Conservation (phyloP, 1,284 basidiomycete species). For the Boletus semigastroideus region DNA sequence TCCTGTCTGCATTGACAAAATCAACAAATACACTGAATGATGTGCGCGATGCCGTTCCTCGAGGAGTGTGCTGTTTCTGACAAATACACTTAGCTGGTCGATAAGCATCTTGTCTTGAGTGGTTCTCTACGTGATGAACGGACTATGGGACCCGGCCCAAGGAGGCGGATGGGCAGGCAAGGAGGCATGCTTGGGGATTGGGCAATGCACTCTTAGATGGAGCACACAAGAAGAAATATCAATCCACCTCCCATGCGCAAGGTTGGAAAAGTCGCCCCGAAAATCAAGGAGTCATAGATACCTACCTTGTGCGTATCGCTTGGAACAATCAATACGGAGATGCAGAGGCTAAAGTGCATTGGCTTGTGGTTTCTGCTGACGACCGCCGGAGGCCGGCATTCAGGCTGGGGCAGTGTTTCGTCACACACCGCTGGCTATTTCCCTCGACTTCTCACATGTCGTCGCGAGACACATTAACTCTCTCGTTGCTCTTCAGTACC, state of each 20-base stretch:
- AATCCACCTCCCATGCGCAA: neutral
- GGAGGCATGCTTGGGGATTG: conserved; percentile 48
- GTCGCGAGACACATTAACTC: neutral
- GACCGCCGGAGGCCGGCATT: no score
- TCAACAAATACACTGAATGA: conserved; percentile 86
- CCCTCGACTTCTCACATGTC: neutral
- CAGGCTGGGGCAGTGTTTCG: no score
- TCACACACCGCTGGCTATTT: neutral
- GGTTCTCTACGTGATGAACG: conserved; percentile 45
- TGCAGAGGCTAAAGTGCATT: neutral
- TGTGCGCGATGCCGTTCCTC: conserved; percentile 50
- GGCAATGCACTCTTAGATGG: conserved; percentile 35
- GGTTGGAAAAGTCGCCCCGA: neutral
- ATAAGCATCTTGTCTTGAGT: conserved; percentile 62
- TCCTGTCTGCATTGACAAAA: conserved; percentile 86
- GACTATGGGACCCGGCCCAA: conserved; percentile 33
- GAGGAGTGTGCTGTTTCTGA: conserved; percentile 10
- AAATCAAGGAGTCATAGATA: neutral
- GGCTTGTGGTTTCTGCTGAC: neutral
- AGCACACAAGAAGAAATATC: neutral
- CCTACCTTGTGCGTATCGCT: neutral
- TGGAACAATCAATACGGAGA: neutral
- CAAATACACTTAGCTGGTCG: conserved; percentile 51
- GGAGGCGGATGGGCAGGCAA: conserved; percentile 49
- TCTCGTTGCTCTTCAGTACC: neutral